Evolutionary conservation across 495 filamentous ascomycete genomes (phyloP).

Genomic region (Tuber borchii): DNA sequence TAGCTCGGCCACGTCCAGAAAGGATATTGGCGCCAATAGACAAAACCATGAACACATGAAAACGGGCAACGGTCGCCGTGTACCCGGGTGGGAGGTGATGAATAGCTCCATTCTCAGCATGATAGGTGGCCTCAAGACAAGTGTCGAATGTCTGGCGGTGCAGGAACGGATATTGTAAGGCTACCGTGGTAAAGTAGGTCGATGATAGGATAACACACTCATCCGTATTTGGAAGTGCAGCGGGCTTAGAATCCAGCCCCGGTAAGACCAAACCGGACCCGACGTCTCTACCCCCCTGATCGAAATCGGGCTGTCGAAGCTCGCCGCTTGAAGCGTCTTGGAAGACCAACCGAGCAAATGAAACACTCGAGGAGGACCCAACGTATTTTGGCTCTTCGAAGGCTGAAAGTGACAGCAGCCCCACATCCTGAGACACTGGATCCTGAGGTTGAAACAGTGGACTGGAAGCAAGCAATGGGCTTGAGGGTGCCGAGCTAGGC

Average conservation of each 20-base stretch:
- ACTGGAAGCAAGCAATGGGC: conserved; percentile 30
- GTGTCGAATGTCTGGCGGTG: conserved; percentile 36
- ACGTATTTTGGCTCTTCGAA: conserved; percentile 39
- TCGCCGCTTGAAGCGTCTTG: conserved; percentile 25
- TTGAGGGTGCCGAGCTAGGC: conserved; percentile 37
- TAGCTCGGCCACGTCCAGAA: conserved; percentile 17
- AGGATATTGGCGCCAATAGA: conserved; percentile 38
- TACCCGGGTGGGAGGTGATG: conserved; percentile 33
- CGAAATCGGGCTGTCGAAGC: conserved; percentile 14
- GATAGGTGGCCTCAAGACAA: conserved; percentile 34
- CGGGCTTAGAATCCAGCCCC: conserved; percentile 25
- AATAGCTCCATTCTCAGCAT: conserved; percentile 7
- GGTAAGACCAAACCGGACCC: conserved; percentile 19
- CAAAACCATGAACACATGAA: conserved; percentile 40
- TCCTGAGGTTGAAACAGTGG: conserved; percentile 25
- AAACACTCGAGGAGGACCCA: conserved; percentile 37
- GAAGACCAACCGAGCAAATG: conserved; percentile 35
- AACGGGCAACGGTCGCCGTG: conserved; percentile 32
- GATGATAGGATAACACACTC: conserved; percentile 29
- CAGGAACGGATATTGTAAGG: conserved; percentile 40
- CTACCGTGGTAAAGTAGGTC: conserved; percentile 36
- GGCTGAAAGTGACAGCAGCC: conserved; percentile 34
- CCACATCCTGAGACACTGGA: conserved; percentile 30
- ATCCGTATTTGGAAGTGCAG: conserved; percentile 25
- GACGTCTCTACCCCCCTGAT: conserved; percentile 14